Percentiles rank a stretch among this genome's conserved stretches.
Evolutionary conservation across 2,329 filamentous ascomycete species (phyloP).

Genomic region (Trichoderma semiorbis): DNA sequence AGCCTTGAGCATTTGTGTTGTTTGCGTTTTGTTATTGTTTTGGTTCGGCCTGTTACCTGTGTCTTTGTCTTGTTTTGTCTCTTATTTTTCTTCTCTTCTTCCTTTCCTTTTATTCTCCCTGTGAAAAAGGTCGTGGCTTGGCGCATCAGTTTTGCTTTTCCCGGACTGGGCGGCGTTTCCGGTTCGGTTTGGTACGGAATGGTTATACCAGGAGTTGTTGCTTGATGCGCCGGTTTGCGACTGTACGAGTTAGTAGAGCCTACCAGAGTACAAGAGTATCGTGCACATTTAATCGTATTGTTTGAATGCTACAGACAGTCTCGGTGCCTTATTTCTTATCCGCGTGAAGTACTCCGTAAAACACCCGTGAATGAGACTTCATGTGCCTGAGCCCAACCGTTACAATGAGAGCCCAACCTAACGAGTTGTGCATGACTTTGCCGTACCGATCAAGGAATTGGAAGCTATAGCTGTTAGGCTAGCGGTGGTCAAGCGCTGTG

Average conservation of each 20-base stretch:
- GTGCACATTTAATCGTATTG: conserved; percentile 15
- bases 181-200: background rate
- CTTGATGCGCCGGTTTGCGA: conserved; percentile 12
- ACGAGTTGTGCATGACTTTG: background rate
- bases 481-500: background rate
- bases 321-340: background rate
- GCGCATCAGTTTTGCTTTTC: conserved; percentile 5
- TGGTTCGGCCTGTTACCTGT: background rate
- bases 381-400: background rate
- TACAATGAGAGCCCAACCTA: background rate
- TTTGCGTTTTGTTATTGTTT: background rate
- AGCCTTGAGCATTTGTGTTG: conserved; percentile 4
- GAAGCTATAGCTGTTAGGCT: background rate
- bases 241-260: background rate
- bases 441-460: background rate
- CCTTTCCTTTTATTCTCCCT: background rate
- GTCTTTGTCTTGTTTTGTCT: background rate
- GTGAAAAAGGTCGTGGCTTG: background rate
- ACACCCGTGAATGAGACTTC: background rate
- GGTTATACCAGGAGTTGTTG: conserved; percentile 16
- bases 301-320: background rate
- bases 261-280: conserved; percentile 2
- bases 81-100: background rate
- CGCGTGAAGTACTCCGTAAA: background rate
- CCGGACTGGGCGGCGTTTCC: conserved; percentile 10